Conservation (phyloP, 345 rosid species). For the Arabis hirsuta region DNA sequence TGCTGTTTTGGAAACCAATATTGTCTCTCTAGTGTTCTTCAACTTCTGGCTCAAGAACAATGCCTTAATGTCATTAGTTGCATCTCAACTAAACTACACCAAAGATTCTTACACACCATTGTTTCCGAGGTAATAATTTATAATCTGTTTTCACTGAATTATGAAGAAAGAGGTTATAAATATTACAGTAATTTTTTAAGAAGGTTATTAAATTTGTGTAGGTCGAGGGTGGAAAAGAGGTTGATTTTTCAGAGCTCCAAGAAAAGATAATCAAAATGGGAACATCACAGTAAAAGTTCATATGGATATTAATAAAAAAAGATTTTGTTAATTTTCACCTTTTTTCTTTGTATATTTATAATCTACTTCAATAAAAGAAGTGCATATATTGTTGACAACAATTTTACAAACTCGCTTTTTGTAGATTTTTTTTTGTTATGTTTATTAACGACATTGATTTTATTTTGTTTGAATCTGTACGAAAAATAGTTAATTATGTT, state of each 20-base stretch:
- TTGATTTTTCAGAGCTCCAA: constrained; percentile 24
- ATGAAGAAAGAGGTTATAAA: background rate
- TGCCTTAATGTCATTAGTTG: constrained; percentile 37
- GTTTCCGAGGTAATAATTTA: constrained; percentile 22
- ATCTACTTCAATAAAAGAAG: background rate
- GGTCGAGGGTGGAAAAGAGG: constrained; percentile 29
- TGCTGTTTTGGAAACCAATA: constrained; percentile 26
- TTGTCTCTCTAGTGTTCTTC: constrained; percentile 38
- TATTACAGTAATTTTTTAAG: background rate
- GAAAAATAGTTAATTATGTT: too few species aligned
- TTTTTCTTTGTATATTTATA: background rate
- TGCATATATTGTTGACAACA: background rate
- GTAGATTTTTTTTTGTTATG: too few species aligned
- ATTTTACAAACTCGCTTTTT: too few species aligned
- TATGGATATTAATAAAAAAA: background rate
- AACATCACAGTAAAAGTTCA: background rate
- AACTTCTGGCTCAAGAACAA: constrained; percentile 32
- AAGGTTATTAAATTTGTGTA: constrained; percentile 11
- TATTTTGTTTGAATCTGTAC: too few species aligned
- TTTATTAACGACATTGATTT: too few species aligned
- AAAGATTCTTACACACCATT: constrained; percentile 38
- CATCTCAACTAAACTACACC: constrained; percentile 16
- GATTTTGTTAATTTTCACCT: background rate
- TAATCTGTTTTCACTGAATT: background rate
- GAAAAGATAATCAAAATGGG: constrained; percentile 26